Evolutionary conservation across 768 basidiomycete genomes (phyloP).

Genomic region (Favolaschia claudopus): DNA sequence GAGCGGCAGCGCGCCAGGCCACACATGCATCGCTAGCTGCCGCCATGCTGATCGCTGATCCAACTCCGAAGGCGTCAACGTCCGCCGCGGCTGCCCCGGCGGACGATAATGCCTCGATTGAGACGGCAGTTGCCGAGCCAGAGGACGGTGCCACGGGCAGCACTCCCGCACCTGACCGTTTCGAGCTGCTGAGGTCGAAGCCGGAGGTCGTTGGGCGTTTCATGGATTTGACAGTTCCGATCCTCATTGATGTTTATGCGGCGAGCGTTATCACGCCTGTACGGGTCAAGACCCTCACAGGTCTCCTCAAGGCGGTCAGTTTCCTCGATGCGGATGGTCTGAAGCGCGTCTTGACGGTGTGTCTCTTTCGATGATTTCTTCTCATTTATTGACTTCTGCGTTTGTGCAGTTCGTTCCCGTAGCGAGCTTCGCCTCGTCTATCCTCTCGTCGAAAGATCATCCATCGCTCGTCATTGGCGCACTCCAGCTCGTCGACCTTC

Average conservation of each 20-base stretch:
- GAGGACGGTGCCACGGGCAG: conserved; percentile 48
- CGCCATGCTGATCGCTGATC: conserved; percentile 33
- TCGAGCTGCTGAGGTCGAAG: conserved; percentile 78
- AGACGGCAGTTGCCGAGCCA: conserved; percentile 45
- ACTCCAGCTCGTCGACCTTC: conserved; percentile 91
- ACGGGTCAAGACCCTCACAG: conserved; percentile 87
- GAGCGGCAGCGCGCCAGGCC: conserved; percentile 72
- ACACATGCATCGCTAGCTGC: conserved; percentile 40
- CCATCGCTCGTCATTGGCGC: conserved; percentile 86
- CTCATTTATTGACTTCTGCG: conserved; percentile 9
- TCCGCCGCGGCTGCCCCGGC: conserved; percentile 32
- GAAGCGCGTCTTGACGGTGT: conserved; percentile 77
- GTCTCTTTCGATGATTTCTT: conserved; percentile 33
- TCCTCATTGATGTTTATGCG: conserved; percentile 98
- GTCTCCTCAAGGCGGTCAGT: conserved; percentile 88
- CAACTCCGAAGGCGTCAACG: conserved; percentile 34
- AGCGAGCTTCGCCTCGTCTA: conserved; percentile 93
- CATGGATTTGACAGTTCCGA: conserved; percentile 89
- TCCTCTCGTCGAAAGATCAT: conserved; percentile 92
- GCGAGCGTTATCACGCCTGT: conserved; percentile 92
- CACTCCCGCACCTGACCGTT: conserved; percentile 60
- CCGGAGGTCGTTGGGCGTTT: conserved; percentile 83
- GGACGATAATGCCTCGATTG: conserved; percentile 28
- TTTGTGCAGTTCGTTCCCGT: conserved; percentile 84
- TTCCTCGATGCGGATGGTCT: conserved; percentile 84